Base-by-base conservation (phyloP, 2,329 filamentous ascomycete genomes). In the Calonectria pseudoreteaudii region DNA sequence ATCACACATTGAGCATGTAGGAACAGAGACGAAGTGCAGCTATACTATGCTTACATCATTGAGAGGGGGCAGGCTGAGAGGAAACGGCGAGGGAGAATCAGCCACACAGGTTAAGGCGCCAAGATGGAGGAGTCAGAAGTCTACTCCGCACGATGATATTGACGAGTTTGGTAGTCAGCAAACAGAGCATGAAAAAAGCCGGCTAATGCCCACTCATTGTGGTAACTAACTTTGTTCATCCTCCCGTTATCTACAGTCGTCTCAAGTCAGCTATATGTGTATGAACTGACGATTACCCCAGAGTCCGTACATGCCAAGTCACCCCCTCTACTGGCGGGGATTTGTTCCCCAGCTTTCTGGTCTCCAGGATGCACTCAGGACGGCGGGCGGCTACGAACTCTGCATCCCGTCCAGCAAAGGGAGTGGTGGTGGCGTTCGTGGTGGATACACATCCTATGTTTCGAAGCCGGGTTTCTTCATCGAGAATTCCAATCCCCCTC, bases 311-410 rank as follows among this genome's bases (percentile, higher is more conserved):
- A 56, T 30, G 28, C 28, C 52, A 34, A 56, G 52, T 18, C 52
- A 34, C 13, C 52, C 20, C 41, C 56, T 41, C 31, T 34, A 62
- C 56, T 28, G 58, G 36, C 26, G 53, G 53, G 67, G 30, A 44
- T 30, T 60, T 31, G 36, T 70, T 66, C 68, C 68, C 68, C 68
- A 18, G 49, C 36, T 71, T 71, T 66, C 62, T n/a, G 58, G 28
- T 71, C 36, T 30, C n/a, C 36, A 66, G 36, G 50, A 36, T 56
- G n/a, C 34, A 23, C 13, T 16, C 60, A 47, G 41, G 6, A 65
- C 18, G 41, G 34, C 34, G 7, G 56, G n/a, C 23, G 31, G 23
- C 7, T 41, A 6, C 38, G 56, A 41, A 41, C 13, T 23, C 31
- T 62, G 56, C 31, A 28, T 62, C 56, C 56, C 56, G 34, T 60